Evolutionary conservation across 305 asterid species (phyloP), one percentile per base, ranked within the genome.

Genomic region (Fraxinus angustifolia): DNA sequence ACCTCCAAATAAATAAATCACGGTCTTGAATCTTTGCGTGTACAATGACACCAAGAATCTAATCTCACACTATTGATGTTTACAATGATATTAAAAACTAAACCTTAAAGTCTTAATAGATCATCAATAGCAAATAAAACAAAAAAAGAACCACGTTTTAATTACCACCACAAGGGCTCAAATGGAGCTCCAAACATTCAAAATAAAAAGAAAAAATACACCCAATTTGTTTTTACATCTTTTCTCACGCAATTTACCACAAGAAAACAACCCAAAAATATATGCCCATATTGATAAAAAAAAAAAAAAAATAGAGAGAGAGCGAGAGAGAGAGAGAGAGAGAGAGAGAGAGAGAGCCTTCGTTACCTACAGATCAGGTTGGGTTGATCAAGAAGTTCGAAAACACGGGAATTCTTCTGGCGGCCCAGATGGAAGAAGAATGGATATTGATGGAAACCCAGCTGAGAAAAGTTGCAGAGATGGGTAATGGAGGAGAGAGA

Each of bases 401-500:
- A 62, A 36, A 35, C 84, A 75, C 40, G 81, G 33, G 77, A 86
- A 79, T 58, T 79, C 40, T 6, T 81, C 68, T 5, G 19, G 81
- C 56, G 71, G 48, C 78, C 48, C 82, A 77, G 84, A 60, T 8
- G n/a, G 78, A 68, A 53, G 48, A n/a, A 70, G 75, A 70, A 70
- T 70, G 42, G 75, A 70, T 14, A 70, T 70, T 70, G 75, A 72
- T 72, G 42, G 78, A 70, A 79, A 67, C n/a, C 60, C 80, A 85
- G 87, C 88, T 86, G 34, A 72, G 40, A 81, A 60, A 14, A 79
- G 73, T 68, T 67, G 82, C 75, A 31, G 83, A 84, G 90, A 82
- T 86, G 87, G 75, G 87, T 87, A 86, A 83, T 81, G 89, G 80
- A 80, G 79, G 85, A 78, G 83, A 77, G 81, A 88, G 88, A 84